Evolutionary conservation across 345 rosid species (phyloP).

Genomic region (Psidium friedrichsthalianum): DNA sequence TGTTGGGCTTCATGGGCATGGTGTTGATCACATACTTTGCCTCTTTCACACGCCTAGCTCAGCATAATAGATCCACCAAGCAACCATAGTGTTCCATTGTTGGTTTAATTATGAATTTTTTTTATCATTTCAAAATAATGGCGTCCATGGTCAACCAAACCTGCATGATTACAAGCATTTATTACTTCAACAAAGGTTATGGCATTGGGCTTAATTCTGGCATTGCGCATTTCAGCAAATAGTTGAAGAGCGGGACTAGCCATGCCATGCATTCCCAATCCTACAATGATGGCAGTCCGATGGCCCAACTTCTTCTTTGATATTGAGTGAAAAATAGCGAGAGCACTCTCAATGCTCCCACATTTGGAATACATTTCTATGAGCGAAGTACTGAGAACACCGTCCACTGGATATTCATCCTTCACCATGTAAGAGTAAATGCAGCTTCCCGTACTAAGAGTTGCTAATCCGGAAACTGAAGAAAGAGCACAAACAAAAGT

Average conservation of each 20-base stretch:
- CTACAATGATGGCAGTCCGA: conserved; percentile 64
- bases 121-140: conserved; percentile 35
- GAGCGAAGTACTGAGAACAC: conserved; percentile 41
- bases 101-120: conserved; percentile 36
- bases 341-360: conserved; percentile 44
- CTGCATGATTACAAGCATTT: conserved; percentile 68
- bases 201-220: conserved; percentile 27
- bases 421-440: conserved; percentile 49
- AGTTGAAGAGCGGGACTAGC: conserved; percentile 33
- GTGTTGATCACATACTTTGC: conserved; percentile 34
- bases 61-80: conserved; percentile 43
- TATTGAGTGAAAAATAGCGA: conserved; percentile 22
- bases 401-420: conserved; percentile 24
- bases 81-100: conserved; percentile 58
- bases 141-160: conserved; percentile 47
- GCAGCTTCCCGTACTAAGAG: conserved; percentile 37
- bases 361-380: conserved; percentile 68
- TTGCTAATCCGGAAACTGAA: conserved; percentile 39
- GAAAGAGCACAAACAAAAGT: conserved; percentile 43
- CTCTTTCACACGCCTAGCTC: conserved; percentile 48
- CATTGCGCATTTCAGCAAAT: conserved; percentile 33
- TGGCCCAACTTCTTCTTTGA: conserved; percentile 41
- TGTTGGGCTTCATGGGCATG: conserved; percentile 52
- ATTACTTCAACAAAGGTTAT: conserved; percentile 60
- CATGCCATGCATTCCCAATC: conserved; percentile 58